A percentile compares a stretch with the other conserved stretches of the same genome.
phyloP scores from a whole-genome alignment of 768 basidiomycete genomes.

The Jaapia argillacea region DNA sequence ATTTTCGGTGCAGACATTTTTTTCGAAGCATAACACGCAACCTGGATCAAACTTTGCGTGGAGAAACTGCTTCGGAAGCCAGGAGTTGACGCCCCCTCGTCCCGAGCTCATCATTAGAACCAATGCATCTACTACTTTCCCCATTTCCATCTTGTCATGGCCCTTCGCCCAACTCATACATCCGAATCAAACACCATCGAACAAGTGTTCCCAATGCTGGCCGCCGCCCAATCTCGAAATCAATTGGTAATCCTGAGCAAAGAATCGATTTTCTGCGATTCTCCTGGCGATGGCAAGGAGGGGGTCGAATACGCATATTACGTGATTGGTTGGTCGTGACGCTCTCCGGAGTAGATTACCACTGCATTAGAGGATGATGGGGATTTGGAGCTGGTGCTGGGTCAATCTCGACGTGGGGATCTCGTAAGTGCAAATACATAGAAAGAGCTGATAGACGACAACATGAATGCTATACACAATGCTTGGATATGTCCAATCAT shows the following conservation, averaged over 20 bases:
- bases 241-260: constrained; percentile 45
- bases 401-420: no score
- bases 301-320: constrained; percentile 69
- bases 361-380: no score
- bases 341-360: no score
- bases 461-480: no score
- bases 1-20: constrained; percentile 45
- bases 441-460: no score
- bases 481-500: no score
- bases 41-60: constrained; percentile 36
- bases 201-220: constrained; percentile 38
- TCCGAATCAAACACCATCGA: constrained; percentile 53
- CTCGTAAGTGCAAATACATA: no score
- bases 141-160: constrained; percentile 69
- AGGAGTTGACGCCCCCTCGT: no score
- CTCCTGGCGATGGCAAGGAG: constrained; percentile 26
- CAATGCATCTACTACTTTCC: constrained; percentile 15
- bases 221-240: no score
- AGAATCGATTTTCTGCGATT: constrained; percentile 47
- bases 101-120: no score
- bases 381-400: no score
- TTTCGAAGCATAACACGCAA: constrained; percentile 39
- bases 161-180: constrained; percentile 55
- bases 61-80: constrained; percentile 23
- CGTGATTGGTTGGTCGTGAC: constrained; percentile 68